Evolutionary conservation across 805 yeast species (phyloP), one percentile per base, ranked within the genome.

Genomic region (Pichia occidentalis): DNA sequence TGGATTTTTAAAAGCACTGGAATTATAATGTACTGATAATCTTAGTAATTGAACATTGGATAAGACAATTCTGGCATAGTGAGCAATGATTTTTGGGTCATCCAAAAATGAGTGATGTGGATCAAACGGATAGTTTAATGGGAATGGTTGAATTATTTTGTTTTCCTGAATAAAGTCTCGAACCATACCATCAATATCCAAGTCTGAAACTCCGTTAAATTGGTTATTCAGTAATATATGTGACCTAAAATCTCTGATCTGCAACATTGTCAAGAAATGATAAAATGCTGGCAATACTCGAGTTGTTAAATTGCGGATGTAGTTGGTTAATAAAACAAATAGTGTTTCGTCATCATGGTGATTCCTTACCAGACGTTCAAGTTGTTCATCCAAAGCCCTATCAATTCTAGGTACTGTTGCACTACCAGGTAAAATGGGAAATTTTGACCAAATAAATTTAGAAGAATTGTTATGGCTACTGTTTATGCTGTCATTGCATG

Each of bases 281-380:
- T 51, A 44, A 38, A 59, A 56, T 3, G 59, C 42, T 4, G 54
- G 51, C 17, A 52, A 44, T 4, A 59, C 35, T 11, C 35, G 41
- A 8, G 44, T 29, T 20, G 45, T 40, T 32, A 59, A 41, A 22
- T 51, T 45, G 25, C 51, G 44, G 8, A 54, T 17, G 31, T 56
- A 55, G 23, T 45, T 45, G 1, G 54, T 42, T 18, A 59, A 24
- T 3, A 44, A 25, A 14, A 49, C 45, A 25, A 42, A 57, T 16
- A 59, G 48, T 5, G 61, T 49, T 12, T 41, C 39, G 40, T 59
- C 64, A 37, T 52, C 58, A 35, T 57, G 60, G 34, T 52, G 54
- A 12, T 53, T 52, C 8, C 27, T 25, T 12, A 59, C 23, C 9
- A 57, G 36, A 5, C 23, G 24, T 1, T 38, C 34, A 7, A 59